These are phyloP conservation scores for Talaromyces ruber DNA, from an alignment of 495 filamentous ascomycete species.

Conservation along the genomic window DNA sequence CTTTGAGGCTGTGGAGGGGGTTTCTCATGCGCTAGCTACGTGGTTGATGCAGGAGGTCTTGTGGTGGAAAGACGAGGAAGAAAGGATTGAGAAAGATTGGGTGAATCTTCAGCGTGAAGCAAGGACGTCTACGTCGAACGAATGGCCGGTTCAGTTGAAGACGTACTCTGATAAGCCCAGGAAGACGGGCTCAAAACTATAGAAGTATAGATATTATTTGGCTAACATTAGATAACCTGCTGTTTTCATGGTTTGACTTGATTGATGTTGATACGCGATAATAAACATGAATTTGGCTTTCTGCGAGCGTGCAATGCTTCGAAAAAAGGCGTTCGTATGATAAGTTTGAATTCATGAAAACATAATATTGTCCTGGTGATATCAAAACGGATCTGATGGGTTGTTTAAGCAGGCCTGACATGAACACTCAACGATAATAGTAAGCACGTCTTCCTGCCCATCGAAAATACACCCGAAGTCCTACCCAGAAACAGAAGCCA, in stretches of 20 bases:
- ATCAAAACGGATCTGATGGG: neutral
- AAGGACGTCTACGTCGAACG: neutral
- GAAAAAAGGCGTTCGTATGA: neutral
- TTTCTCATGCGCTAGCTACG: slow-evolving; percentile 39
- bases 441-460: neutral
- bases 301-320: neutral
- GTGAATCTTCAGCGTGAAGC: neutral
- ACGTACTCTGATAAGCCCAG: neutral
- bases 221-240: neutral
- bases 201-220: neutral
- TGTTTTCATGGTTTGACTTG: neutral
- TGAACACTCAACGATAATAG: neutral
- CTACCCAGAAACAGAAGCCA: neutral
- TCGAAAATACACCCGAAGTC: neutral
- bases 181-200: neutral
- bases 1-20: slow-evolving; percentile 50
- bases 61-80: neutral
- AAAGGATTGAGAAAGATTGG: neutral
- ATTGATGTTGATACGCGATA: neutral
- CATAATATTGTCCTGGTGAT: neutral
- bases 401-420: too few species aligned
- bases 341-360: neutral
- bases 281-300: neutral
- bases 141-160: neutral
- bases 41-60: slow-evolving; percentile 20